Evolutionary conservation across 2,329 filamentous ascomycete genomes (phyloP), one percentile per base, ranked within the genome.

Genomic region (Scopulariopsis brevicaulis): DNA sequence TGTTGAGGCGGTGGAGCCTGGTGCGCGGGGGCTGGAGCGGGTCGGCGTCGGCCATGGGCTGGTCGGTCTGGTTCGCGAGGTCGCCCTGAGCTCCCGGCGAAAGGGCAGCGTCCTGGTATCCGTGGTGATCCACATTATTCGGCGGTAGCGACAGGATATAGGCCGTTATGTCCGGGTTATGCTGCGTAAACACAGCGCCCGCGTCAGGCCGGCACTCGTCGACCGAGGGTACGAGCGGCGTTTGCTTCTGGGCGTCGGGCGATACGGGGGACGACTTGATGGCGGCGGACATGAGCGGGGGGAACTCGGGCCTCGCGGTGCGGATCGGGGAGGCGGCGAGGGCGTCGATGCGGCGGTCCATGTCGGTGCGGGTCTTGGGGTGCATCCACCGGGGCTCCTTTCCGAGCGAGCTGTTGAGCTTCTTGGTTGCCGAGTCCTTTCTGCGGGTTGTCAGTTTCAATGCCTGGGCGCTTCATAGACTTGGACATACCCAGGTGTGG

Each of bases 331-430:
- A 76, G 20, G 68, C 67, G 20, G 70, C 66, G 4, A 79, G 68
- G 60, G 74, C 70, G n/a, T 68, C 68, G 55, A 82, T 72, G 32
- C 79, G 78, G 35, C 74, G 72, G 52, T 70, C 69, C 74, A 82
- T 80, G 56, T 83, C 80, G 20, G 73, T 71, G 12, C 74, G 70
- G 40, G 71, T 74, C 60, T 74, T 75, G 1, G 81, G 80, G 22
- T 79, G 76, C 55, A 83, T 71, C 74, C 80, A 82, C 65, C 81
- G 74, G 34, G 80, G 78, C 43, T 84, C 78, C 60, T 83, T 81
- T 61, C 82, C 80, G 35, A 84, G 73, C 60, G 82, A 74, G 8
- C 72, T 70, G 57, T 79, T 78, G 62, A 83, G 75, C 24, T 77
- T 81, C 69, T 84, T 83, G 64, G 81, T 80, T 37, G 77, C 80